Base-by-base conservation (phyloP, 352 stramenopile species). In the Pythium diclinum region DNA sequence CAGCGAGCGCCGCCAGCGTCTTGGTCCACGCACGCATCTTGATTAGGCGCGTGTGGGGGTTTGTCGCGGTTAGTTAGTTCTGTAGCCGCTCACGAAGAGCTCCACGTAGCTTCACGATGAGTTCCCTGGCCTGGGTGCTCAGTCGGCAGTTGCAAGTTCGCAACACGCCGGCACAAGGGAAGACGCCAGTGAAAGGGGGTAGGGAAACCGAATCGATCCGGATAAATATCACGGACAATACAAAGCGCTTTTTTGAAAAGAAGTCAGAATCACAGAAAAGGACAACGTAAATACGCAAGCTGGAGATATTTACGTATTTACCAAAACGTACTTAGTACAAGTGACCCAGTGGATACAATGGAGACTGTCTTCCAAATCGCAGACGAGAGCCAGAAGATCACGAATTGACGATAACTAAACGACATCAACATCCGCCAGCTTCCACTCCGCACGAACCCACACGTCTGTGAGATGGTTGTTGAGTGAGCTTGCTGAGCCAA, bases 11-110 rank as follows among this genome's bases (percentile, higher is more conserved):
- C 32, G 52, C 57, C 6, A 61, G 13, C 14, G 42, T 36, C 13
- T 47, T 23, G 19, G 34, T 62, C 63, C 56, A 57, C 48, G 49
- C 19, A 25, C 55, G 63, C 63, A 69, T 69, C 3, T 47, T 59
- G 6, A 33, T 21, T 53, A 16, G n/a, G 33, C 36, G 36, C 1
- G 16, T 42, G 36, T n/a, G n/a, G n/a, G 5, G 36, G 36, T 42
- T 17, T 16, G 13, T 5, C 16, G 33, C 36, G 13, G 25, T 28
- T 28, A 28, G 25, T 17, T 14, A 28, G 25, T 17, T 14, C 11
- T 42, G 36, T 42, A 42, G 42, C 42, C 42, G 21, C 42, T 49
- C 42, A 25, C 42, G 6, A 49, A 49, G 42, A 49, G 42, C 42
- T 49, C 42, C 42, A 49, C 42, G 42, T 49, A 25, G 33, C 33